Evolutionary conservation across 371 early-diverging fungal species (phyloP).

Genomic region (Apophysomyces variabilis): DNA sequence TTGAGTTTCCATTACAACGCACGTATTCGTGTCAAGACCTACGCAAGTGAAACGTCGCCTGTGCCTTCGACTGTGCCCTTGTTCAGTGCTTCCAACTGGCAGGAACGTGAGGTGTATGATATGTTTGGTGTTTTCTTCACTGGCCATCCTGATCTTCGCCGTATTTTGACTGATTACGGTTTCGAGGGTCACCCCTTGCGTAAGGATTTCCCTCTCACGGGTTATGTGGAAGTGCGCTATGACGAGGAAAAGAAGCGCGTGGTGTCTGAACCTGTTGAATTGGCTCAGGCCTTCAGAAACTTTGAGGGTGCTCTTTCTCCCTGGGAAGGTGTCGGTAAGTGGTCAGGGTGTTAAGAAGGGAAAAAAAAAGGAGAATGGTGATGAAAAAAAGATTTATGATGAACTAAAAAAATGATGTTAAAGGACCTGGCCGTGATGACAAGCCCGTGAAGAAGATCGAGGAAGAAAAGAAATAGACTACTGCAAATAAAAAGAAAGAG

Average conservation of each 20-base stretch:
- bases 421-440: constrained; percentile 6
- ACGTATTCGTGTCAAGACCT: constrained; percentile 97
- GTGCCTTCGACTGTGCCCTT: constrained; percentile 84
- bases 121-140: constrained; percentile 98
- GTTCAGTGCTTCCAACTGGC: constrained; percentile 93
- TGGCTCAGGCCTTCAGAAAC: constrained; percentile 96
- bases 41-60: constrained; percentile 88
- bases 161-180: constrained; percentile 98
- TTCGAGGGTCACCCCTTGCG: constrained; percentile 97
- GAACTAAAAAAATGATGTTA: background rate
- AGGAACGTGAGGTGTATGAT: constrained; percentile 97
- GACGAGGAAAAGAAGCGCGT: constrained; percentile 97
- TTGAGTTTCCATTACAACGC: constrained; percentile 88
- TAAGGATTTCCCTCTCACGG: constrained; percentile 98
- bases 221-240: constrained; percentile 94
- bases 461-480: constrained; percentile 1
- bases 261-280: constrained; percentile 93
- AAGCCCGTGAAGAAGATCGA: constrained; percentile 8
- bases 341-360: background rate
- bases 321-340: constrained; percentile 85
- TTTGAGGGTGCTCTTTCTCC: constrained; percentile 87
- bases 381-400: too few relatives aligned
- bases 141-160: constrained; percentile 94
- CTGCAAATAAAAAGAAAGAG: background rate
- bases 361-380: background rate